Base-by-base conservation (phyloP, 2,329 filamentous ascomycete species). In the Raffaelea albimanens region DNA sequence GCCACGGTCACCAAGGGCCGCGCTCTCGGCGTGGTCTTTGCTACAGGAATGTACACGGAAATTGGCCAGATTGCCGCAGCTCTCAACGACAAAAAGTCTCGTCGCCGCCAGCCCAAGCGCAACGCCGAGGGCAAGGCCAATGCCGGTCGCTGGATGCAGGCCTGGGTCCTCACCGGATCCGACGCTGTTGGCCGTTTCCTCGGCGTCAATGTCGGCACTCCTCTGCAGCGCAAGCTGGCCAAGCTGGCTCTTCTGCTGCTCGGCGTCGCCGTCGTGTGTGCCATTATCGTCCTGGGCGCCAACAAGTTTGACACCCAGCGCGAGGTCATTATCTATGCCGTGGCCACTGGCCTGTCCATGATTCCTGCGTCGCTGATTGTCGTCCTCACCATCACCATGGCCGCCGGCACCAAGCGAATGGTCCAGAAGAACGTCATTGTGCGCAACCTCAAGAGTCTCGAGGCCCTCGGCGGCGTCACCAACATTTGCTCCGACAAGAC, bases 211-310 rank as follows among this genome's bases (percentile, higher is more conserved):
- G 73, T 81, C 9, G 82, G 82, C 34, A 85, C 81, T 2, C 82
- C 81, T 1, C 67, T 85, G n/a, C 80, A 83, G 59, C 71, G 74
- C 49, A 83, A 80, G 54, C 67, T 85, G 16, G 81, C 78, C 21
- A 78, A 80, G 59, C 69, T 85, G 41, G 81, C 81, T 8, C 66
- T 83, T 3, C 58, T 81, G 1, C 69, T 84, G 1, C 83, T 84
- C 56, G 69, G 66, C 25, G 73, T 83, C 50, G 81, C 81, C 4
- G 73, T 84, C 19, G 56, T 83, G 16, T 80, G 80, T 51, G 79
- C 80, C 3, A 74, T 85, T 49, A 78, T 84, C 53, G 80, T 83
- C 21, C 69, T 82, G 47, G 80, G 68, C 4, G 74, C 78, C 21
- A 83, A 82, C 59, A 56, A 66, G 3, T 77, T 76, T 19, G 58